These are phyloP conservation scores for Oryza punctata DNA, from an alignment of 176 grass and related monocot species.

Conservation along the genomic window DNA sequence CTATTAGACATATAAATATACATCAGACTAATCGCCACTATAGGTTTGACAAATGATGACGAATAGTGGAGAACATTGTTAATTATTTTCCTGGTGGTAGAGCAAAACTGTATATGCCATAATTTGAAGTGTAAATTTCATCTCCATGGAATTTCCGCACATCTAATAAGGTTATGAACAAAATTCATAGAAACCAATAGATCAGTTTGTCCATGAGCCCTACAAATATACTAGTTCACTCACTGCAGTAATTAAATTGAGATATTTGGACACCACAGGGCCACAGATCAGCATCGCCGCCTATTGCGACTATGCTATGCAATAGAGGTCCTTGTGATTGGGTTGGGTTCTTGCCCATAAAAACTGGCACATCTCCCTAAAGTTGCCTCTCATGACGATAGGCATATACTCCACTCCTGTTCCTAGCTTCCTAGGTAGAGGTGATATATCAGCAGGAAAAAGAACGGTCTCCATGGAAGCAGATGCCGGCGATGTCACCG, in stretches of 20 bases:
- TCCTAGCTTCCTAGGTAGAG: not conserved
- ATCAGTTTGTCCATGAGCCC: not conserved
- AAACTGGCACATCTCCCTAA: constrained; percentile 19
- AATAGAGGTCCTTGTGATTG: not conserved
- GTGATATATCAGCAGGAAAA: not conserved
- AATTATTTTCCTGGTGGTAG: too few species aligned
- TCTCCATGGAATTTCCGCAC: too few species aligned
- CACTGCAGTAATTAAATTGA: too few species aligned
- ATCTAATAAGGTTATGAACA: too few species aligned
- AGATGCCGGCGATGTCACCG: not conserved
- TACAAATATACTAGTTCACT: too few species aligned
- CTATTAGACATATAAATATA: not conserved
- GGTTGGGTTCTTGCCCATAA: not conserved
- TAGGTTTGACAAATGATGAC: too few species aligned
- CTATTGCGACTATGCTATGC: not conserved
- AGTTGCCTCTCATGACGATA: not conserved
- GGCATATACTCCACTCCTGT: not conserved
- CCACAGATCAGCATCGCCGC: not conserved
- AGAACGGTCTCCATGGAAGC: constrained; percentile 10
- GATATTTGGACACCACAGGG: not conserved
- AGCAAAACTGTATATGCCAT: too few species aligned
- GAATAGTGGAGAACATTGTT: not conserved
- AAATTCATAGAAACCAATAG: not conserved
- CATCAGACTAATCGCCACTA: too few species aligned
- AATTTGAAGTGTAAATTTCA: not conserved